phyloP scores from a whole-genome alignment of 345 rosid genomes.

The Aurinia saxatilis region DNA sequence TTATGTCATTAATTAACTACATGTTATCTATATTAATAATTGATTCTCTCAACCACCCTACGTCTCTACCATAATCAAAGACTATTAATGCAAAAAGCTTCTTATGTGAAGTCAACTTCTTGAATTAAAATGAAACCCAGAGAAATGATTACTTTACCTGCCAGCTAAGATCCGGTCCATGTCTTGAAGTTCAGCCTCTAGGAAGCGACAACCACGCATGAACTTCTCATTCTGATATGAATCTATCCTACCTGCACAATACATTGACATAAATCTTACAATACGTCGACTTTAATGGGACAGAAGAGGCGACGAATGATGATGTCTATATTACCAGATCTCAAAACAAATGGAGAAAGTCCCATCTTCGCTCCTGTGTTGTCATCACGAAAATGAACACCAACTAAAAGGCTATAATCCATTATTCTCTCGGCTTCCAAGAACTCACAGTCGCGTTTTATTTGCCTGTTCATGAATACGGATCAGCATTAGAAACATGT shows the following conservation, averaged over 20 bases:
- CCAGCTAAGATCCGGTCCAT: conserved; percentile 79
- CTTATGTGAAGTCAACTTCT: conserved; percentile 22
- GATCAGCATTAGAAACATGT: not conserved
- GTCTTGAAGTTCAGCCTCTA: conserved; percentile 90
- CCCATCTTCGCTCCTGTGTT: conserved; percentile 80
- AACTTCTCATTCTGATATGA: conserved; percentile 75
- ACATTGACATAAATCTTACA: not conserved
- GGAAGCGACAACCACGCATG: conserved; percentile 87
- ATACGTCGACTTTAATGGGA: not conserved
- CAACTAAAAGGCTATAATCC: conserved; percentile 96
- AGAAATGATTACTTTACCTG: conserved; percentile 39
- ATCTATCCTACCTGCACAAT: conserved; percentile 54
- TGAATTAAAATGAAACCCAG: not conserved
- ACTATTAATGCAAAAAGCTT: conserved; percentile 21
- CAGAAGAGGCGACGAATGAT: not conserved
- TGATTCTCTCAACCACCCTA: conserved; percentile 22
- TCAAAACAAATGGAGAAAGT: conserved; percentile 76
- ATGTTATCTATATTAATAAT: conserved; percentile 2
- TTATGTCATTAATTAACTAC: not conserved
- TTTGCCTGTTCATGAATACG: conserved; percentile 51
- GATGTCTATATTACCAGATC: conserved; percentile 51
- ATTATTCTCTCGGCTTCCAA: conserved; percentile 85
- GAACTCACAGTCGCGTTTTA: conserved; percentile 85
- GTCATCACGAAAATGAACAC: conserved; percentile 92
- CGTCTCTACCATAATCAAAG: conserved; percentile 15